phyloP scores from a whole-genome alignment of 1,284 basidiomycete species.

The Papiliotrema fonsecae region DNA sequence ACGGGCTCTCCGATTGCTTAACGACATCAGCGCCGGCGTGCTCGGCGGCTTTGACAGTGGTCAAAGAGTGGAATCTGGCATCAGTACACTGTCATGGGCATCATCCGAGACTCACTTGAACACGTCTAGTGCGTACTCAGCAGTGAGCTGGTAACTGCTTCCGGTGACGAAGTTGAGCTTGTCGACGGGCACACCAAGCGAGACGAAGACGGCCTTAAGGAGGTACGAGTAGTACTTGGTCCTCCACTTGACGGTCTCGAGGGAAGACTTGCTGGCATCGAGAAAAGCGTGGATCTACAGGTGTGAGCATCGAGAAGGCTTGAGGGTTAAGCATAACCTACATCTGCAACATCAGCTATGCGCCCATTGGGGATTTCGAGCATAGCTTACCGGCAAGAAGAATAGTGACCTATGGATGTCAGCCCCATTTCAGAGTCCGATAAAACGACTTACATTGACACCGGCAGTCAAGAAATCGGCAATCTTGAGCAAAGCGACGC shows the following conservation, averaged over 20 bases:
- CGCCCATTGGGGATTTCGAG: not conserved
- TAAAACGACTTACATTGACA: conserved; percentile 57
- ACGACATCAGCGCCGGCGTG: conserved; percentile 99
- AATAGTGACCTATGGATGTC: conserved; percentile 65
- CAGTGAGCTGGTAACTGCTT: conserved; percentile 73
- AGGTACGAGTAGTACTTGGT: conserved; percentile 87
- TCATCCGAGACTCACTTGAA: conserved; percentile 55
- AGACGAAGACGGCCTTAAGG: conserved; percentile 73
- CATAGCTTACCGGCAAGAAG: conserved; percentile 71
- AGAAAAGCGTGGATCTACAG: conserved; percentile 92
- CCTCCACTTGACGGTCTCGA: conserved; percentile 85
- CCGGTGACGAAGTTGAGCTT: conserved; percentile 82
- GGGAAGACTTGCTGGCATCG: conserved; percentile 93
- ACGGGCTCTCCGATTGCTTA: conserved; percentile 90
- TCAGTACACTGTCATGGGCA: not conserved
- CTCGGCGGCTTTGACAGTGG: conserved; percentile 90
- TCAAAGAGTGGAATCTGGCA: conserved; percentile 67
- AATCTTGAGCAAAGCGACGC: conserved; percentile 91
- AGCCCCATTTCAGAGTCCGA: not conserved
- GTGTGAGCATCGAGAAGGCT: not conserved
- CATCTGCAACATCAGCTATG: conserved; percentile 4
- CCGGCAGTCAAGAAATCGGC: conserved; percentile 93
- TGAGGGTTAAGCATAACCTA: not conserved
- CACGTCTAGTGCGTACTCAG: conserved; percentile 92
- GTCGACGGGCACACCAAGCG: conserved; percentile 85